Evolutionary conservation across 2,329 filamentous ascomycete species (phyloP).

Genomic region (Lachnellula cervina): DNA sequence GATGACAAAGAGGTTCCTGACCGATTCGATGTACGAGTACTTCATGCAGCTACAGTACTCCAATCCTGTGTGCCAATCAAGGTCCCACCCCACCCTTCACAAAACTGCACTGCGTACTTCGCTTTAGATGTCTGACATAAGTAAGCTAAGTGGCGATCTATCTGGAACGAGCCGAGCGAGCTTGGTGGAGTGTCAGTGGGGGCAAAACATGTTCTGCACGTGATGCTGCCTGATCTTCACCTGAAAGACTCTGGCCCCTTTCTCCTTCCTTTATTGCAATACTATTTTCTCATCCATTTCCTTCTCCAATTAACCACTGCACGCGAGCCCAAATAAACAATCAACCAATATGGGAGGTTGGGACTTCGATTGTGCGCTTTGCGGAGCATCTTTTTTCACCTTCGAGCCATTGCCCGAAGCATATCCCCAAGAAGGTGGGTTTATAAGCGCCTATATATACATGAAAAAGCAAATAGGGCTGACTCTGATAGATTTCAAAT

Average conservation of each 20-base stretch:
- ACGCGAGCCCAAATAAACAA: background rate
- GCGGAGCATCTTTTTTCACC: constrained; percentile 5
- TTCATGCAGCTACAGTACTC: no score
- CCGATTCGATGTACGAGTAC: no score
- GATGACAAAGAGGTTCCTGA: no score
- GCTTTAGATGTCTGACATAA: no score
- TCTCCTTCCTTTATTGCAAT: background rate
- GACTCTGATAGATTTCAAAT: constrained; percentile 8
- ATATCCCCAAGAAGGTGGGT: constrained; percentile 6
- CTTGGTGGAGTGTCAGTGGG: no score
- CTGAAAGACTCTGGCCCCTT: background rate
- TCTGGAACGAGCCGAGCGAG: background rate
- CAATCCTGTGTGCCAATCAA: no score
- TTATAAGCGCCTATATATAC: background rate
- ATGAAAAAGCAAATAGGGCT: background rate
- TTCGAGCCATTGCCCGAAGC: background rate
- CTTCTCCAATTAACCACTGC: background rate
- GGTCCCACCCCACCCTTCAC: no score
- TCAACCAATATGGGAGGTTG: constrained; percentile 9
- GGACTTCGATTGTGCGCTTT: constrained; percentile 14
- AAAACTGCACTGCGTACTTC: no score
- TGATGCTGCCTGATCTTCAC: background rate
- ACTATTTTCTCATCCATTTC: background rate
- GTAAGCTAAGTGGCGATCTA: background rate
- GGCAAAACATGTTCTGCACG: background rate